Evolutionary conservation across 768 basidiomycete species (phyloP).

Genomic region (Agrocybe chaxingu): DNA sequence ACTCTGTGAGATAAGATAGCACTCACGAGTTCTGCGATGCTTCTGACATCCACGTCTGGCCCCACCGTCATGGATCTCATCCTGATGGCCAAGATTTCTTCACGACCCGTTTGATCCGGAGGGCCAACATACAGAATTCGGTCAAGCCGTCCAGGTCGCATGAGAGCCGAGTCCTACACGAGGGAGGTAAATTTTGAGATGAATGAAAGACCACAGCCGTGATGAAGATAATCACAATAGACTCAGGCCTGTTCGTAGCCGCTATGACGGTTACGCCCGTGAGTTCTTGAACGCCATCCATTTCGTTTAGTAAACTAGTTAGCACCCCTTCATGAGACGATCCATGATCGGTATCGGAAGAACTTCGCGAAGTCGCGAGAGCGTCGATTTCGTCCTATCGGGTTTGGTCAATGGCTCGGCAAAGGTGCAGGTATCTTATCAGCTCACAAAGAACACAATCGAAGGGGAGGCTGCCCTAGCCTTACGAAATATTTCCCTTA

Average conservation of each 20-base stretch:
- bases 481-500: slow-evolving; percentile 94
- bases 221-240: slow-evolving; percentile 46
- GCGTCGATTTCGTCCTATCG: slow-evolving; percentile 95
- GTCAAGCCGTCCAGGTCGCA: slow-evolving; percentile 94
- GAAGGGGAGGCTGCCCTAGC: slow-evolving; percentile 92
- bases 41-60: slow-evolving; percentile 58
- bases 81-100: slow-evolving; percentile 83
- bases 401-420: no score
- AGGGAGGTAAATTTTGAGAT: neutral
- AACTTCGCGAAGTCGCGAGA: slow-evolving; percentile 73
- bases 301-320: slow-evolving; percentile 92
- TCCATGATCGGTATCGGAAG: slow-evolving; percentile 50
- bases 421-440: neutral
- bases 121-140: slow-evolving; percentile 93
- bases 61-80: slow-evolving; percentile 80
- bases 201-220: neutral
- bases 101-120: slow-evolving; percentile 74
- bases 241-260: slow-evolving; percentile 93
- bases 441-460: slow-evolving; percentile 91
- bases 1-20: slow-evolving; percentile 1
- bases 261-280: slow-evolving; percentile 94
- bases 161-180: slow-evolving; percentile 83
- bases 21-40: slow-evolving; percentile 69
- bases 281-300: slow-evolving; percentile 97
- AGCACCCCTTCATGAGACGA: slow-evolving; percentile 84